phyloP scores from a whole-genome alignment of 1,284 basidiomycete genomes.

The Abortiporus biennis region DNA sequence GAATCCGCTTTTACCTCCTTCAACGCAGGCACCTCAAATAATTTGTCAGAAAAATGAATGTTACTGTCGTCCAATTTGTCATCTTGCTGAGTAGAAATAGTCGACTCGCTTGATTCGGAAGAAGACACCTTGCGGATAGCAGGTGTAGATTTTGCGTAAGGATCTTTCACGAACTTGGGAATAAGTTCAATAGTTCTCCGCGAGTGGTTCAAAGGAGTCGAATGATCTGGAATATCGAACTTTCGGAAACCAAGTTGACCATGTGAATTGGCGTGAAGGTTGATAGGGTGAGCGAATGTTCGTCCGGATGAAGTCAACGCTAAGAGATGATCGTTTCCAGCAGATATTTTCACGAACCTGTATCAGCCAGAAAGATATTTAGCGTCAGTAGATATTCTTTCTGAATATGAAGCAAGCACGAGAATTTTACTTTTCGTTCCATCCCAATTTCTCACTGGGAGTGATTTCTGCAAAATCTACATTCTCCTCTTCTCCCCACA shows the following conservation, averaged over 20 bases:
- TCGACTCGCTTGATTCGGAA: conserved; percentile 15
- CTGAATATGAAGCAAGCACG: background rate
- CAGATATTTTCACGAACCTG: conserved; percentile 70
- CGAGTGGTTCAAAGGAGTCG: conserved; percentile 18
- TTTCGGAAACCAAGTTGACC: conserved; percentile 82
- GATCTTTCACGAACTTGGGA: conserved; percentile 50
- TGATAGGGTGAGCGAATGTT: conserved; percentile 76
- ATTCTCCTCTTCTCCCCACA: conserved; percentile 49
- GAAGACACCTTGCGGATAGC: conserved; percentile 16
- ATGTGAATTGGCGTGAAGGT: conserved; percentile 73
- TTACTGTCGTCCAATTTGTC: conserved; percentile 38
- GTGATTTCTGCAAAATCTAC: conserved; percentile 45
- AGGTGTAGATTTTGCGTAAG: conserved; percentile 36
- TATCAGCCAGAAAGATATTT: background rate
- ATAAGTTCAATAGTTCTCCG: conserved; percentile 32
- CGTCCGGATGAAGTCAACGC: conserved; percentile 81
- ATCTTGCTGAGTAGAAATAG: too few relatives aligned
- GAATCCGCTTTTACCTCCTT: conserved; percentile 60
- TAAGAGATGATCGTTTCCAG: conserved; percentile 79
- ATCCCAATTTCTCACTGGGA: conserved; percentile 38
- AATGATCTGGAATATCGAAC: conserved; percentile 43
- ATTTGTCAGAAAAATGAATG: conserved; percentile 65
- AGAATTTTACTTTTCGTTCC: conserved; percentile 48
- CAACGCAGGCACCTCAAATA: conserved; percentile 82
- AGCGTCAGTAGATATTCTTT: background rate